A percentile compares a stretch with the other conserved stretches of the same genome.
Evolutionary conservation across 1,284 basidiomycete species (phyloP).

Genomic region (Cystobasidiaceae sp.): DNA sequence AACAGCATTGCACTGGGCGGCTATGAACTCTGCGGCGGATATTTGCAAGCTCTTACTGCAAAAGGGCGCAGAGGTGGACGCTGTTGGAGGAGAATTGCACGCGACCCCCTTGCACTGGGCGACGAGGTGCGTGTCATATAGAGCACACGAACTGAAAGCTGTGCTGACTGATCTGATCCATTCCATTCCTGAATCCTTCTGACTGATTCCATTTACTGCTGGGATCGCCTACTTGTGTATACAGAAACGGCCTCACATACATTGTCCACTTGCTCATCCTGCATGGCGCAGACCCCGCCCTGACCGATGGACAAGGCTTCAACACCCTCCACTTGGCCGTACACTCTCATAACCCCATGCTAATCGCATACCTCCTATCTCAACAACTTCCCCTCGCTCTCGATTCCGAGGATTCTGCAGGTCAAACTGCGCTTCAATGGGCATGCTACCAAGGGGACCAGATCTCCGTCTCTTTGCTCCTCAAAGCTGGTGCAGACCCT

Average conservation of each 20-base stretch:
- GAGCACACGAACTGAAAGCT: not conserved
- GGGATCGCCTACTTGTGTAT: slow-evolving; percentile 8
- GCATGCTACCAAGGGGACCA: slow-evolving; percentile 98
- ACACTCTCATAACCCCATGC: slow-evolving; percentile 90
- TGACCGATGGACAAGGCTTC: slow-evolving; percentile 90
- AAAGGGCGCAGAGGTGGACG: slow-evolving; percentile 91
- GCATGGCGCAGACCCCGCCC: slow-evolving; percentile 84
- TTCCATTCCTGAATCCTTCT: too few relatives aligned
- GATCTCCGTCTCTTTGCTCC: slow-evolving; percentile 81
- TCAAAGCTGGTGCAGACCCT: slow-evolving; percentile 79
- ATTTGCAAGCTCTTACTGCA: slow-evolving; percentile 73
- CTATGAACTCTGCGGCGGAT: slow-evolving; percentile 77
- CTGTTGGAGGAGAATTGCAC: slow-evolving; percentile 86
- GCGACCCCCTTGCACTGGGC: slow-evolving; percentile 98
- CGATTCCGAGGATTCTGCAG: slow-evolving; percentile 80
- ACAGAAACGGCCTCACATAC: slow-evolving; percentile 87
- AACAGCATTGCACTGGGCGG: slow-evolving; percentile 94
- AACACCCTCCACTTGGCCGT: slow-evolving; percentile 92
- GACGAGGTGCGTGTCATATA: slow-evolving; percentile 60
- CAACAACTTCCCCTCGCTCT: slow-evolving; percentile 79
- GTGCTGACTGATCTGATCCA: too few relatives aligned
- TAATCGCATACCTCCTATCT: slow-evolving; percentile 75
- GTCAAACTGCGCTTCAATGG: slow-evolving; percentile 97
- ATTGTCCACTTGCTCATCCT: slow-evolving; percentile 84
- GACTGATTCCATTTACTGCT: too few relatives aligned